These are phyloP conservation scores for Gardenia jasminoides DNA, from an alignment of 257 asterid species.

Conservation along the genomic window DNA sequence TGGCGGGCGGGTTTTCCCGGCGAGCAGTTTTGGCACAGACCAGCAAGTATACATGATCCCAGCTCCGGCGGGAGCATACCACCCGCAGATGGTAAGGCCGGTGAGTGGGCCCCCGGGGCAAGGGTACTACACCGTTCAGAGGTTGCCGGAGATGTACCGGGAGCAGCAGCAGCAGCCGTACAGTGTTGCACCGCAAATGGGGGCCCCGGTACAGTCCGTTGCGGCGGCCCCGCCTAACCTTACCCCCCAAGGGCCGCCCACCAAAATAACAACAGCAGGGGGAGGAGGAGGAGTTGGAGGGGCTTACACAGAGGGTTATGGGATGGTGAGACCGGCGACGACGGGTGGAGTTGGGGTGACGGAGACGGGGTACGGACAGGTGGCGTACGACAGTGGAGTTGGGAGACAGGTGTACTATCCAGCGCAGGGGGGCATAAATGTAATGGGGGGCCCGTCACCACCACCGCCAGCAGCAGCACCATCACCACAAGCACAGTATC, in stretches of 20 bases:
- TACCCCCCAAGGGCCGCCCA: conserved; percentile 23
- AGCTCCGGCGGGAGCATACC: conserved; percentile 53
- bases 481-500: conserved; percentile 11
- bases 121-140: conserved; percentile 74
- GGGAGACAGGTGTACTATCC: conserved; percentile 74
- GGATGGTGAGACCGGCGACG: conserved; percentile 44
- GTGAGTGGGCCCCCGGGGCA: conserved; percentile 52
- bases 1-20: conserved; percentile 47
- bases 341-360: conserved; percentile 33
- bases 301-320: conserved; percentile 48
- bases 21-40: conserved; percentile 41
- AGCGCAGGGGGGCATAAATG: conserved; percentile 55
- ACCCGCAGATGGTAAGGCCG: conserved; percentile 60
- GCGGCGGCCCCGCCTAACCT: conserved; percentile 28
- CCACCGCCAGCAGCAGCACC: conserved; percentile 40
- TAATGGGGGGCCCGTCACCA: conserved; percentile 44
- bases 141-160: conserved; percentile 57
- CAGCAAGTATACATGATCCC: conserved; percentile 80
- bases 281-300: conserved; percentile 13
- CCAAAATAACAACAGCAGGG: conserved; percentile 28
- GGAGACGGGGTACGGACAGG: conserved; percentile 56
- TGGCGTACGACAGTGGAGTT: conserved; percentile 66
- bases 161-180: conserved; percentile 55
- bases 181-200: conserved; percentile 16
- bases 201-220: conserved; percentile 28